phyloP scores from a whole-genome alignment of 345 rosid genomes.

The Arabis hirsuta region DNA sequence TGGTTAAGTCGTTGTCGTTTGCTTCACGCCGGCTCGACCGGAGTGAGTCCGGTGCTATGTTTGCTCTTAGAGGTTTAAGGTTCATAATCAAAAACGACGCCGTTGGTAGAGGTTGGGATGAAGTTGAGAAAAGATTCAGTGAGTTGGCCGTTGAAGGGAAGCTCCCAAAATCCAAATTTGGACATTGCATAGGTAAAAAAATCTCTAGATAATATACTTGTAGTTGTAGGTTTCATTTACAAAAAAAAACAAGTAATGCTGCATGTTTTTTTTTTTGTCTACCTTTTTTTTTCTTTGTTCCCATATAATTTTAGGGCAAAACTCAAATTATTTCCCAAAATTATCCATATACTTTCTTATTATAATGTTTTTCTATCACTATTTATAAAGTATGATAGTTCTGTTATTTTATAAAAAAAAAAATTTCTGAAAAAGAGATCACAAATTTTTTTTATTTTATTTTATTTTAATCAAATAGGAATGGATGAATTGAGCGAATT shows the following conservation, averaged over 20 bases:
- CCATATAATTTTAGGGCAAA: too few species aligned
- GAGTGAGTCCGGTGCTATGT: constrained; percentile 67
- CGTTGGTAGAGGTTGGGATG: constrained; percentile 64
- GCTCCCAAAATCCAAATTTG: constrained; percentile 64
- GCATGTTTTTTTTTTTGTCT: too few species aligned
- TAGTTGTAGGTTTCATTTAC: too few species aligned
- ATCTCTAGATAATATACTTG: neutral
- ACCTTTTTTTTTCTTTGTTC: too few species aligned
- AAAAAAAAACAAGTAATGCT: too few species aligned
- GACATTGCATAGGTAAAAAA: constrained; percentile 69
- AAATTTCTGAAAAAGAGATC: neutral
- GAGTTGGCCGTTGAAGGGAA: constrained; percentile 54
- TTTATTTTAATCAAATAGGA: constrained; percentile 46
- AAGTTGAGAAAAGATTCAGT: constrained; percentile 61
- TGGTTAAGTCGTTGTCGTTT: constrained; percentile 49
- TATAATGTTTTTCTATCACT: too few species aligned
- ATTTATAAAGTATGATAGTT: too few species aligned
- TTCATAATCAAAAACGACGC: constrained; percentile 56
- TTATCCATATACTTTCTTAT: too few species aligned
- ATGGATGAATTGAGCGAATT: constrained; percentile 80
- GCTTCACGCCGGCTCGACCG: constrained; percentile 50
- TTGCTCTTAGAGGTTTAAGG: constrained; percentile 66
- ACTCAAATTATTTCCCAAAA: too few species aligned
- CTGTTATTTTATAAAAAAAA: too few species aligned
- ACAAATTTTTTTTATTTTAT: too few species aligned